Evolutionary conservation across 129 eudicot genomes (phyloP).

Genomic region (Pseudognaphalium luteoalbum): DNA sequence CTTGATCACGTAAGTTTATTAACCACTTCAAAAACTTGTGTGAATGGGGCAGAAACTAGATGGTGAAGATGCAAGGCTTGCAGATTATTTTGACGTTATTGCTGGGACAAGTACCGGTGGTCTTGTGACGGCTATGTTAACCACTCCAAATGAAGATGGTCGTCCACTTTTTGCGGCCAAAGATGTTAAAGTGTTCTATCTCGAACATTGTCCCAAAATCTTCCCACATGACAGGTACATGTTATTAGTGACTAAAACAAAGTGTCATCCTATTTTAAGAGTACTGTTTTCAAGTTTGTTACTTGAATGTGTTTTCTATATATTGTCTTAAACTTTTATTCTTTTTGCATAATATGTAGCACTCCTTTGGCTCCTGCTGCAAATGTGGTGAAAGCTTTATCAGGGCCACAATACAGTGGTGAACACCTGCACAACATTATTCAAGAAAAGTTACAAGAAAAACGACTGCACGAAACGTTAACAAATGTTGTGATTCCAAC

Average conservation of each 20-base stretch:
- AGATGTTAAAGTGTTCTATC: slow-evolving; percentile 1
- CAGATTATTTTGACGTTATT: slow-evolving; percentile 5
- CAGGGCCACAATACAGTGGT: slow-evolving; percentile 55
- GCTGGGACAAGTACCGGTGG: slow-evolving; percentile 8
- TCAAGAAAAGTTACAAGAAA: slow-evolving; percentile 23
- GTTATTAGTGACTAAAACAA: background rate
- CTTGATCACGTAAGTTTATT: background rate
- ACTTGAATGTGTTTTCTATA: background rate
- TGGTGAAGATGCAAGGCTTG: background rate
- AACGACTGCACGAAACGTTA: slow-evolving; percentile 40
- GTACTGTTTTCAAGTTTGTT: too few relatives aligned
- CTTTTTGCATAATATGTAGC: background rate
- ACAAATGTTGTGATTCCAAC: slow-evolving; percentile 67
- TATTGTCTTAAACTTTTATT: background rate
- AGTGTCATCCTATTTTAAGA: too few relatives aligned
- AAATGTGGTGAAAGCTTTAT: slow-evolving; percentile 27
- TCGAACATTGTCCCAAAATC: slow-evolving; percentile 2
- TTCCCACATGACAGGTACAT: slow-evolving; percentile 6
- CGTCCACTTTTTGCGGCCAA: background rate
- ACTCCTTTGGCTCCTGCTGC: slow-evolving; percentile 20
- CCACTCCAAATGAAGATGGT: background rate
- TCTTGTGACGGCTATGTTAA: slow-evolving; percentile 14
- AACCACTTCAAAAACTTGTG: background rate
- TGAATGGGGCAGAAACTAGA: background rate
- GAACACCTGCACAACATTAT: slow-evolving; percentile 39